A percentile compares a stretch with the other conserved stretches of the same genome.
Conservation (phyloP, 768 basidiomycete genomes). For the Tricholoma furcatifolium region DNA sequence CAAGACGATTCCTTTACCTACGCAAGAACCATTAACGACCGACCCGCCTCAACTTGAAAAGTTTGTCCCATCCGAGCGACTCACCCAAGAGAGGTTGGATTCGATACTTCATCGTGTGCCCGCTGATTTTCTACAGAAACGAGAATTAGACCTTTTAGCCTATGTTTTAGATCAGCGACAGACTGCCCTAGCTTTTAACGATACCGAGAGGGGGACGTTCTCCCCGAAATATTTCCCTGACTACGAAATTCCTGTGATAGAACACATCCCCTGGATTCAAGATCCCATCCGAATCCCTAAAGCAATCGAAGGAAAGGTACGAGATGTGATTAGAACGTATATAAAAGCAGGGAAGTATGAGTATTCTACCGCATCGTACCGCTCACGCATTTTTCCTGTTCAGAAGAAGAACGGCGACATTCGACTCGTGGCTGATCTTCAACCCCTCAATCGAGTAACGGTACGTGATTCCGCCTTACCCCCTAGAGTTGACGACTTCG, state of each 20-base stretch:
- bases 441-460: conserved; percentile 36
- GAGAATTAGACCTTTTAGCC: conserved; percentile 19
- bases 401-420: conserved; percentile 25
- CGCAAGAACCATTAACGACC: conserved; percentile 1
- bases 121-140: conserved; percentile 9
- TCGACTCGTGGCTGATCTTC: conserved; percentile 28
- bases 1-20: conserved; percentile 16
- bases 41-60: not conserved
- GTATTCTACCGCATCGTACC: too few species aligned
- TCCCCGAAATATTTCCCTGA: conserved; percentile 28
- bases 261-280: conserved; percentile 26
- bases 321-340: conserved; percentile 20
- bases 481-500: too few species aligned
- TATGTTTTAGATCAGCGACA: conserved; percentile 12
- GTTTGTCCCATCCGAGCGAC: conserved; percentile 4
- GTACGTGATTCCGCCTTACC: too few species aligned
- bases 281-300: conserved; percentile 28
- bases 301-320: too few species aligned
- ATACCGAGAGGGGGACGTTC: too few species aligned
- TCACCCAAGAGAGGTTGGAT: conserved; percentile 16
- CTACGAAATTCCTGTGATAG: too few species aligned
- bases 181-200: conserved; percentile 18
- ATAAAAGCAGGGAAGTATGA: conserved; percentile 16
- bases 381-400: conserved; percentile 22
- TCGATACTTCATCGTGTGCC: too few species aligned